Percentiles rank a stretch among this genome's conserved stretches.
Conservation (phyloP, 1,284 basidiomycete genomes). For the Flammula alnicola region DNA sequence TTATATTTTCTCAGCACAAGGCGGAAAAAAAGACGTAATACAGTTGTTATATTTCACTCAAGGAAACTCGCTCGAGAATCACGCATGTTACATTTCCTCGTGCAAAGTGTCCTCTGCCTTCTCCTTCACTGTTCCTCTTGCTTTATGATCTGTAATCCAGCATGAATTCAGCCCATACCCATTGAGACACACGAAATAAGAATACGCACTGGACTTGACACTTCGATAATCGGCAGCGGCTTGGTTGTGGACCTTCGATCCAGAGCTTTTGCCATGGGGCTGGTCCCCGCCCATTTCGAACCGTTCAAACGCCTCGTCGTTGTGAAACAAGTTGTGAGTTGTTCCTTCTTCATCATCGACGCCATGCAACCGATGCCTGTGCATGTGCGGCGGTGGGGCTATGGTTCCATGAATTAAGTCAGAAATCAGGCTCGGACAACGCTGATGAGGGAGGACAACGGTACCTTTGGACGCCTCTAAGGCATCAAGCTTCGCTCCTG, state of each 20-base stretch:
- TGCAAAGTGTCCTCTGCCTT: constrained; percentile 5
- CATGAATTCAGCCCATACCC: not conserved
- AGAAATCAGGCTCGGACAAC: not conserved
- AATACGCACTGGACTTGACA: constrained; percentile 18
- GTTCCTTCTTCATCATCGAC: constrained; percentile 8
- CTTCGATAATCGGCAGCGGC: constrained; percentile 9
- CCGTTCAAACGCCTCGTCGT: constrained; percentile 27
- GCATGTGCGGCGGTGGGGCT: constrained; percentile 21
- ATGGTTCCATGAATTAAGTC: not conserved
- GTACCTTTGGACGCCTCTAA: constrained; percentile 18
- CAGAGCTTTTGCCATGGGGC: not conserved
- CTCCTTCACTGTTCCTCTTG: constrained; percentile 16
- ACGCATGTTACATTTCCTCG: not conserved
- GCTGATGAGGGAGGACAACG: not conserved
- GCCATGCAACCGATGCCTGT: constrained; percentile 12
- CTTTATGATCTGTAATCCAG: constrained; percentile 20
- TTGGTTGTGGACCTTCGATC: constrained; percentile 13
- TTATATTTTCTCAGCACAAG: too few species aligned
- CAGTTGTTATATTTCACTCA: not conserved
- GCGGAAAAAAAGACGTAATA: not conserved
- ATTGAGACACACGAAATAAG: not conserved
- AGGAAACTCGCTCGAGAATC: too few species aligned
- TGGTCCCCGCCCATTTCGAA: constrained; percentile 23
- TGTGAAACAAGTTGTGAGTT: constrained; percentile 19
- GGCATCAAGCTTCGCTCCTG: constrained; percentile 17